Percentiles rank a stretch among this genome's conserved stretches.
Conservation (phyloP, 2,329 filamentous ascomycete genomes). For the Paraphoma chrysanthemicola region DNA sequence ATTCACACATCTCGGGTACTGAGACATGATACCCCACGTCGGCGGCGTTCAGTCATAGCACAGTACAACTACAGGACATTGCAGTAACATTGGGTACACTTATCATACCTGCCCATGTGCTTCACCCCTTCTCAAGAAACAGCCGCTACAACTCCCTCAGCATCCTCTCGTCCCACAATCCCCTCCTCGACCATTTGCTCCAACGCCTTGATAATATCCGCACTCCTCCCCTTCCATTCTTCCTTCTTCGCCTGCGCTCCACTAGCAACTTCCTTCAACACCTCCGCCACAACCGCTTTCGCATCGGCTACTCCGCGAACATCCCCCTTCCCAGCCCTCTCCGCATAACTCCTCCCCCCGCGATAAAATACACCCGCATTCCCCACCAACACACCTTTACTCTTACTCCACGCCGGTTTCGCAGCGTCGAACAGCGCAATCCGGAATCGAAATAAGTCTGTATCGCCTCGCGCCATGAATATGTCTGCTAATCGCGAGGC, state of each 20-base stretch:
- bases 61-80: not conserved
- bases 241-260: slow-evolving; percentile 44
- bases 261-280: slow-evolving; percentile 50
- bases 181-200: slow-evolving; percentile 63
- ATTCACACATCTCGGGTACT: not conserved
- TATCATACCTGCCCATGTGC: no score
- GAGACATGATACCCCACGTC: not conserved
- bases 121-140: not conserved
- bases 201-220: slow-evolving; percentile 53
- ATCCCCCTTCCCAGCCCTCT: slow-evolving; percentile 38
- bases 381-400: slow-evolving; percentile 40
- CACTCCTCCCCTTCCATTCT: slow-evolving; percentile 48
- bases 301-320: slow-evolving; percentile 54
- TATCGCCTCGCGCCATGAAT: slow-evolving; percentile 43
- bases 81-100: no score
- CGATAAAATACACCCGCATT: slow-evolving; percentile 50
- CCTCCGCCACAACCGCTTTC: slow-evolving; percentile 58
- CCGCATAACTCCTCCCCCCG: slow-evolving; percentile 41
- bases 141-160: slow-evolving; percentile 22
- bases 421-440: slow-evolving; percentile 28
- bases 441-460: slow-evolving; percentile 44
- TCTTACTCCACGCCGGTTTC: slow-evolving; percentile 40
- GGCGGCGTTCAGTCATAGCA: not conserved
- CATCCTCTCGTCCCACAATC: slow-evolving; percentile 46
- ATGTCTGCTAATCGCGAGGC: slow-evolving; percentile 37